A percentile compares a stretch with the other conserved stretches of the same genome.
Evolutionary conservation across 441 rosid genomes (phyloP).

Genomic region (Erodium trifolium): DNA sequence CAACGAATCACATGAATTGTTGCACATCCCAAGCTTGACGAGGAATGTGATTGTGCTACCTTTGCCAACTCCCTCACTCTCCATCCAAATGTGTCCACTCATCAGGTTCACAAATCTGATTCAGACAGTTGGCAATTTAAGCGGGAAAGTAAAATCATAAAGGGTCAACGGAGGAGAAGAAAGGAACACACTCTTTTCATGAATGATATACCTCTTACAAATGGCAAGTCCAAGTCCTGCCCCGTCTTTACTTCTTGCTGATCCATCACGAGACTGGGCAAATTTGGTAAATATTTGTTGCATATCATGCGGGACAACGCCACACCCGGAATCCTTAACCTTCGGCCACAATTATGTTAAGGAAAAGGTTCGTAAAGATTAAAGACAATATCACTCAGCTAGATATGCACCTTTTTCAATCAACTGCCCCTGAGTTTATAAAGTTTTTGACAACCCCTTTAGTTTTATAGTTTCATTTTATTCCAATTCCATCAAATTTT

Average conservation of each 20-base stretch:
- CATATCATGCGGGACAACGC: slow-evolving; percentile 61
- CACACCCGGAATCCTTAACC: slow-evolving; percentile 90
- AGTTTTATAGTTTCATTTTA: too few species aligned
- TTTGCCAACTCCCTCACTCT: slow-evolving; percentile 70
- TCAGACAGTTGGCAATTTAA: slow-evolving; percentile 16
- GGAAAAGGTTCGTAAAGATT: too few species aligned
- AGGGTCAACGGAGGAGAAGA: neutral
- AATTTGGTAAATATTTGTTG: slow-evolving; percentile 60
- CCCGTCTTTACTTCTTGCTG: slow-evolving; percentile 35
- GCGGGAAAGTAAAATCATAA: neutral
- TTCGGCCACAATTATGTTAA: slow-evolving; percentile 9
- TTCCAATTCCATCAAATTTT: too few species aligned
- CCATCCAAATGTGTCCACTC: slow-evolving; percentile 88
- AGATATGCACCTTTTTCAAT: too few species aligned
- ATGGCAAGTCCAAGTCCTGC: slow-evolving; percentile 89
- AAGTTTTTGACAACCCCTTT: too few species aligned
- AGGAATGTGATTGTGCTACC: slow-evolving; percentile 59
- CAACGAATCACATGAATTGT: slow-evolving; percentile 26
- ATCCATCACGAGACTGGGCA: slow-evolving; percentile 44
- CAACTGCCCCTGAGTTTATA: too few species aligned
- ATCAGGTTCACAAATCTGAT: slow-evolving; percentile 74
- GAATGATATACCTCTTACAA: slow-evolving; percentile 50
- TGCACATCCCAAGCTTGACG: slow-evolving; percentile 55
- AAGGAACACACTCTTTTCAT: too few species aligned
- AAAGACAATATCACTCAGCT: too few species aligned